phyloP scores from a whole-genome alignment of 768 basidiomycete genomes.

The Suillus occidentalis region DNA sequence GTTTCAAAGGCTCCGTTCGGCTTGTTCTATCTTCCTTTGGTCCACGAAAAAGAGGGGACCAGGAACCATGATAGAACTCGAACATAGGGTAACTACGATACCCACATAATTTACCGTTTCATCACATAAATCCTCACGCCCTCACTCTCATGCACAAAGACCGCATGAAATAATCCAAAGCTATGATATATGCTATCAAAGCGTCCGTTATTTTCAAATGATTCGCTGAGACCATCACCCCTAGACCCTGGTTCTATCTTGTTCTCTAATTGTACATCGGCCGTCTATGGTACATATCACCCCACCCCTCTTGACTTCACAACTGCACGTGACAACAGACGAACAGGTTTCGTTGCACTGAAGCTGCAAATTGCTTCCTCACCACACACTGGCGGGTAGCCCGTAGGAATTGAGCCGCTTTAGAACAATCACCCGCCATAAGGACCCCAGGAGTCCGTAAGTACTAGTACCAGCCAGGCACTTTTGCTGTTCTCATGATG shows the following conservation, averaged over 20 bases:
- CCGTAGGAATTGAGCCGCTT: background rate
- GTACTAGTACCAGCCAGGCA: background rate
- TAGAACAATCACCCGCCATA: background rate
- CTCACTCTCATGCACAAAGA: constrained; percentile 20
- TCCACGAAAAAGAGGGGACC: constrained; percentile 11
- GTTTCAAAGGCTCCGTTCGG: background rate
- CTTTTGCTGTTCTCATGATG: background rate
- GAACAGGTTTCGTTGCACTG: background rate
- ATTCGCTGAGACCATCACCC: constrained; percentile 6
- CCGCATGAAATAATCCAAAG: constrained; percentile 16
- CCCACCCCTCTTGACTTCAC: background rate
- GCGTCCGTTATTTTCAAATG: constrained; percentile 12
- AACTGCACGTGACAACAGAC: background rate
- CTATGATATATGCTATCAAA: constrained; percentile 17
- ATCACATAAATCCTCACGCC: constrained; percentile 14
- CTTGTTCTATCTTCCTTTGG: background rate
- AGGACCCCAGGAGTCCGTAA: background rate
- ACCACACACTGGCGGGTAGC: background rate
- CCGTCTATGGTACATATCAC: constrained; percentile 14
- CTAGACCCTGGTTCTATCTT: constrained; percentile 4
- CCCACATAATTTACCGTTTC: constrained; percentile 15
- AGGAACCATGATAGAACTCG: constrained; percentile 21
- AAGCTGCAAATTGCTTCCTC: background rate
- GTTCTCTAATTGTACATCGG: constrained; percentile 1
- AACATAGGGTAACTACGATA: constrained; percentile 5